Conservation (phyloP, 139 green algal species). For the Picocystis salinarum region DNA sequence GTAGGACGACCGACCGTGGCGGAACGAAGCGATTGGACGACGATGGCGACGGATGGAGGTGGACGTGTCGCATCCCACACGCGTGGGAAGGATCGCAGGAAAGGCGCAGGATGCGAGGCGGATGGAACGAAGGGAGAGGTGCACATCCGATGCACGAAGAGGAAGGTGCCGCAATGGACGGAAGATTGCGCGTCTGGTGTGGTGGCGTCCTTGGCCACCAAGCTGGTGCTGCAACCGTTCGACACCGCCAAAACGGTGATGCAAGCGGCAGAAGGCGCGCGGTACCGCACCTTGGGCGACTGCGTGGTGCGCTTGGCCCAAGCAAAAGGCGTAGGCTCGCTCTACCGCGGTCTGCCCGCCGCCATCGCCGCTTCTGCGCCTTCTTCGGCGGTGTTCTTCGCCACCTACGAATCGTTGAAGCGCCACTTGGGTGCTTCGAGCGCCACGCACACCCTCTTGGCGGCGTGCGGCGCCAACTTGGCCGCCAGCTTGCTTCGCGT, state of each 20-base stretch:
- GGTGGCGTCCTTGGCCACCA: conserved; percentile 13
- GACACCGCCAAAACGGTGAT: conserved; percentile 24
- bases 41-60: too few species aligned
- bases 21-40: too few species aligned
- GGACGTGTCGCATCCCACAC: too few species aligned
- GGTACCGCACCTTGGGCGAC: neutral
- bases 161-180: neutral
- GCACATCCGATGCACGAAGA: too few species aligned
- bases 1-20: too few species aligned
- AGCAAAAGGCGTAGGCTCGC: conserved; percentile 3
- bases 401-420: conserved; percentile 18
- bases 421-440: neutral
- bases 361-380: conserved; percentile 14
- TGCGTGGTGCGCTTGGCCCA: too few species aligned
- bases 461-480: conserved; percentile 12
- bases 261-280: conserved; percentile 5
- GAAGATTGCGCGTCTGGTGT: conserved; percentile 18
- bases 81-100: too few species aligned
- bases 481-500: conserved; percentile 19
- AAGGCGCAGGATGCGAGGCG: too few species aligned
- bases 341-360: conserved; percentile 11
- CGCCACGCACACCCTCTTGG: conserved; percentile 7
- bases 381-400: conserved; percentile 21
- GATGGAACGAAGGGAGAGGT: too few species aligned
- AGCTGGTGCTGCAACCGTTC: conserved; percentile 21